Evolutionary conservation across 305 asterid genomes (phyloP).

Genomic region (Solanum aculeatissimum): DNA sequence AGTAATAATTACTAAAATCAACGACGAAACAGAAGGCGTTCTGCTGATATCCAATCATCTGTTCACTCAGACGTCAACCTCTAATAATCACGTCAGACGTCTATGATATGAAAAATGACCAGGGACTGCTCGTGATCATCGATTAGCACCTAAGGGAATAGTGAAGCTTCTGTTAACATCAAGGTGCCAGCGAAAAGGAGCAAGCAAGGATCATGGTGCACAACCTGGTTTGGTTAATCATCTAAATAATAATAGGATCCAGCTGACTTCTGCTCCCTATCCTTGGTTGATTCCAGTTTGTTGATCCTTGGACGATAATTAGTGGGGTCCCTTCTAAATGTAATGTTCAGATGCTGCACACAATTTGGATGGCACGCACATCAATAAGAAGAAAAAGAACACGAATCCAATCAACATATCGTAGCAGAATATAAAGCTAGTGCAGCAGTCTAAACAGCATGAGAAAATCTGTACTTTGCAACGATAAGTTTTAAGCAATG

Average conservation of each 20-base stretch:
- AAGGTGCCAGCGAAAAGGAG: conserved; percentile 7
- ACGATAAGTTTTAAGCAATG: background rate
- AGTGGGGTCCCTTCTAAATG: conserved; percentile 93
- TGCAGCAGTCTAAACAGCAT: background rate
- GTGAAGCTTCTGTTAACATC: conserved; percentile 10
- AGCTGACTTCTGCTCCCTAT: conserved; percentile 83
- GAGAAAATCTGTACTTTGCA: background rate
- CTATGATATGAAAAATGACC: background rate
- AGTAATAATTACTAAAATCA: background rate
- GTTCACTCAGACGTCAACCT: background rate
- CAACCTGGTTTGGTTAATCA: conserved; percentile 26
- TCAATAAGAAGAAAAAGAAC: background rate
- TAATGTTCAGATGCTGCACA: conserved; percentile 84
- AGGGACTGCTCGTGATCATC: background rate
- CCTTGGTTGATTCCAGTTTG: conserved; percentile 88
- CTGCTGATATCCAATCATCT: background rate
- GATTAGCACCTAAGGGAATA: background rate
- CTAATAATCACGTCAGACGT: background rate
- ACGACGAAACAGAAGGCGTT: background rate
- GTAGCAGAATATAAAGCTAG: background rate
- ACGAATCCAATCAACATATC: background rate
- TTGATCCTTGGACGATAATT: conserved; percentile 88
- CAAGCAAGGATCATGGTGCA: background rate
- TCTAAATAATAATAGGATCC: conserved; percentile 90
- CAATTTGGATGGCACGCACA: background rate